Base-by-base conservation (phyloP, 768 basidiomycete genomes). In the Hericium alpestre region DNA sequence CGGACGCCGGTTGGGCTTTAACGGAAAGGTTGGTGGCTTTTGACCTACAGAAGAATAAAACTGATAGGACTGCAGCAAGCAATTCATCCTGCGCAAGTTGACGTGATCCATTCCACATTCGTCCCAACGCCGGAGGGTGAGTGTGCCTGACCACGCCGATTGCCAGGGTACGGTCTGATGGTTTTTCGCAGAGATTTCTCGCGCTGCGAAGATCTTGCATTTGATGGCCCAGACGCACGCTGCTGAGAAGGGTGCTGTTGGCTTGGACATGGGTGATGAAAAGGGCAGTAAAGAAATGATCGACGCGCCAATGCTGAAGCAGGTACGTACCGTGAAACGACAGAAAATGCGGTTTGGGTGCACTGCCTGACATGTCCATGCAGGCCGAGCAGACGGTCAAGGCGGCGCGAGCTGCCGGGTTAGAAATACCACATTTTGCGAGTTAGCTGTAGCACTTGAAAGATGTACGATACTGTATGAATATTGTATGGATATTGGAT, bases 301-400 rank as follows among this genome's bases (percentile, higher is more conserved):
- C 38, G 92, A 95, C 68, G 87, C 87, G 8, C 92, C 92, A 0
- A 91, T 95, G 86, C 73, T 94, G 46, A 87, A 89, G 67, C 89
- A 90, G 78, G 85, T 80, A 57, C 57, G n/a, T 23, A 4, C 23
- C 23, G 23, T 2, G 18, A 38, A 25, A 10, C 22, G 22, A n/a
- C 15, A 8, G n/a, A 18, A 38, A 9, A 27, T 49, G 43, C 10
- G 12, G 20, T 46, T 46, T 10, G 16, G 4, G 9, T 15, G n/a
- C 15, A 46, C 20, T 46, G n/a, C n/a, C 12, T 46, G 15, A 46
- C 16, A 10, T 3, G n/a, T 46, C 3, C 9, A 18, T 46, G n/a
- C 20, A 46, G 43, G 43, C 43, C n/a, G 43, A 15, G 43, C n/a
- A 46, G 43, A 46, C 43, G n/a, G 11, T 46, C n/a, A 20, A 46